Evolutionary conservation across 2,329 filamentous ascomycete species (phyloP), one percentile per base, ranked within the genome.

Genomic region (Trichoderma atrobrunneum): DNA sequence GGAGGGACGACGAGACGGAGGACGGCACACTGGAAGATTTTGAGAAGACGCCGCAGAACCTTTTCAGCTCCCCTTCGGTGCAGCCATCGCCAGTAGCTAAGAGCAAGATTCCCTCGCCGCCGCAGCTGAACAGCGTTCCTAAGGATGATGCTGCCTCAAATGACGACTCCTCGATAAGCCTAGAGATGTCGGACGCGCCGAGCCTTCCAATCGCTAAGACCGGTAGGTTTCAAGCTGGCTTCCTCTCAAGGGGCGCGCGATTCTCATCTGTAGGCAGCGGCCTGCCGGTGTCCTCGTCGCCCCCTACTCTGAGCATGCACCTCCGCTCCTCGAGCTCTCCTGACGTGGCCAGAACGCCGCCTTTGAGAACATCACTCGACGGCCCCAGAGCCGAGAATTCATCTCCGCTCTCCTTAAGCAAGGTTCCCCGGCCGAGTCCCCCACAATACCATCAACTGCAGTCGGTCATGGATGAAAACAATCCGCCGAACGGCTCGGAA

Each of bases 21-120:
- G 90, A 95, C 66, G 95, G 94, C 28, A 91, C 91, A 1, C 84
- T 98, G 71, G 94, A 93, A 12, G 96, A 98, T 79, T 98, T 95
- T 79, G 93, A 95, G 78, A 93, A 94, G 82, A 98, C 95, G 3
- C 95, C 96, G 1, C 88, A 94, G 80, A 92, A 91, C 78, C 81
- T 87, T 10, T 85, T 76, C 26, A 74, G 88, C 18, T 85, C 85
- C 2, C 88, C 89, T 1, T 88, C 90, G 7, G 88, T 90, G 64
- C 70, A 77, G 24, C 43, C 74, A 6, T 77, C 77, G 0, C 74
- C 75, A 0, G 74, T 77, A 70, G 28, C 7, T 70, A 78, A 76
- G 75, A 72, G 66, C 24, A 80, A 85, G 2, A 75, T 82, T 14
- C 79, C 82, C 3, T 76, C 82, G 6, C 48, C 30, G 51, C 62